Base-by-base conservation (phyloP, 306 rosid genomes). In the Cucumis hystrix region DNA sequence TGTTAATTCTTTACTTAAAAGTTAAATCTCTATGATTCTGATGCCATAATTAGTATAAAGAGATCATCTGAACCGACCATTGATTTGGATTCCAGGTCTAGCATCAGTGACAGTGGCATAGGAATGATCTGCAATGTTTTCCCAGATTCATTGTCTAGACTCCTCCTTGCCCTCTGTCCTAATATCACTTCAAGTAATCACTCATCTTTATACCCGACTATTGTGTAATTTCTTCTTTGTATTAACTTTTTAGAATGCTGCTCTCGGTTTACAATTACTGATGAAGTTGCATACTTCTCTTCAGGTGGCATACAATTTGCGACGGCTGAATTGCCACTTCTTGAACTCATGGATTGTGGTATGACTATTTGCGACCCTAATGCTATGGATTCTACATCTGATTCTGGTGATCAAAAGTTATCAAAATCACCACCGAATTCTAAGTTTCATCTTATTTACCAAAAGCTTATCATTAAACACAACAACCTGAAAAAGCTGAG, bases 331-430 rank as follows among this genome's bases (percentile, higher is more conserved):
- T 78, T 96, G 83, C 99, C 97, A 30, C 87, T 73, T 70, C 98
- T 96, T 80, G 98, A 96, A 83, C 96, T 92, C 71, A 87, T 96
- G 93, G 99, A 96, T 79, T 96, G 99, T 85, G 99, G 99, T 84
- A 88, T 89, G 99, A 87, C 97, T 62, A 87, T 96, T 77, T 91
- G 96, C 33, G 90, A 92, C 83, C 89, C 93, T 66, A 78, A 89
- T 85, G 79, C 83, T 64, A 81, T 54, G 14, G 76, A 82, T 87
- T 75, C 82, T 57, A 65, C 78, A 7, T 73, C 80, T 16, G 91
- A 80, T 77, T 79, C 49, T 59, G 79, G 66, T 52, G 82, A 66
- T 70, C n/a, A 77, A 56, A 85, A 84, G 74, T 54, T 76, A 37
- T 83, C 78, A 30, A 79, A 80, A 84, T 75, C 83, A n/a, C 75